Conservation (phyloP, 2,329 filamentous ascomycete species). For the Colletotrichum sp. region DNA sequence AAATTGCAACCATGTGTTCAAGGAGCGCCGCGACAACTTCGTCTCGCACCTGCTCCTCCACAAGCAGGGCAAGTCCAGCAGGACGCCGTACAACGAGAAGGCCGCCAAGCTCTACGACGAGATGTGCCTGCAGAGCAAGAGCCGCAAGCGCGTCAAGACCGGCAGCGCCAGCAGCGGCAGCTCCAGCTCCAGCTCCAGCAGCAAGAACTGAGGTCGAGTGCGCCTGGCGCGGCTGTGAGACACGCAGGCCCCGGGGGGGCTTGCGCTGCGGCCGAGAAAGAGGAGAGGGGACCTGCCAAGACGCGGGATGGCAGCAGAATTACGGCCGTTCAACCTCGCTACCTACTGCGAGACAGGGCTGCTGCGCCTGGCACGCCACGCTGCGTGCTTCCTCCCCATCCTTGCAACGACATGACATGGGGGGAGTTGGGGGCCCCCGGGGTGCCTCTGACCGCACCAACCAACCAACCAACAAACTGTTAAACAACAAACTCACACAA, state of each 20-base stretch:
- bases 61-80: conserved; percentile 24
- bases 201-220: conserved; percentile 4
- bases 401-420: background rate
- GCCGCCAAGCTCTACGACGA: conserved; percentile 22
- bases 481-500: background rate
- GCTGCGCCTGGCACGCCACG: background rate
- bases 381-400: background rate
- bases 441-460: background rate
- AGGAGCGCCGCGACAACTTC: conserved; percentile 26
- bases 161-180: conserved; percentile 6
- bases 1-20: conserved; percentile 22
- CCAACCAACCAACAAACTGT: background rate
- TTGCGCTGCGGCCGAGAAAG: conserved; percentile 12
- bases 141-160: conserved; percentile 21
- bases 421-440: background rate
- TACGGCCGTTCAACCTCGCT: background rate
- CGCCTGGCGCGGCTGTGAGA: background rate
- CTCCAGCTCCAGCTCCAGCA: conserved; percentile 7
- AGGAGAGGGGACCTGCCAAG: conserved; percentile 6
- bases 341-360: background rate
- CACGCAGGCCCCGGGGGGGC: background rate
- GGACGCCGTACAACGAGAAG: conserved; percentile 22
- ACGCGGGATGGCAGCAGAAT: background rate
- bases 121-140: conserved; percentile 24
- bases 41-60: conserved; percentile 25